Evolutionary conservation across 2,329 filamentous ascomycete species (phyloP), one percentile per base, ranked within the genome.

Genomic region (Lachnellula subtilissima): DNA sequence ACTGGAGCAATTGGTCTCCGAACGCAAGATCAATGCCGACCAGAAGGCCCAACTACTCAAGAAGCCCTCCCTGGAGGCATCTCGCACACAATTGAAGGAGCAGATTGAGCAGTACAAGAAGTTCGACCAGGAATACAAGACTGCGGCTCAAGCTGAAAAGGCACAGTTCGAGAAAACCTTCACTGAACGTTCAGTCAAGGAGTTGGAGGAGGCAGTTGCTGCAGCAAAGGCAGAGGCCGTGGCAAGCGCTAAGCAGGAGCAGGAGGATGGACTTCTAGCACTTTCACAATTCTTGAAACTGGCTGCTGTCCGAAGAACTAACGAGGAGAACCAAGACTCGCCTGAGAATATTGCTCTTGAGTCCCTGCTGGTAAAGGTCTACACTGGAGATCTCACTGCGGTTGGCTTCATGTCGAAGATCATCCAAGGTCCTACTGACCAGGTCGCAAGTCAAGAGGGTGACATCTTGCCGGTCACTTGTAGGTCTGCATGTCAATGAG

Each of bases 331-430:
- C 53, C 79, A 82, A 48, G 74, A 77, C 42, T 72, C 80, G 5
- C 88, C 91, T 55, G 88, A 93, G 75, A 90, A 86, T 72, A 84
- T 85, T 72, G 90, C 89, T 37, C 85, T 94, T 57, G 89, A 95
- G 74, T 89, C 89, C 52, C 85, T 90, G 36, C 78, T 95, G 56
- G 78, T 91, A 48, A 81, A 87, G 58, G 87, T 94, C 35, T 94
- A 95, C 73, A 83, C 84, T 47, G 90, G 89, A 48, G 88, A 93
- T 66, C 82, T 88, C 61, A 79, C 76, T 63, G 89, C 88, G 50
- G 88, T 94, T 23, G 76, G 82, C 53, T 83, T 87, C 55, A 91
- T 91, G 74, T 73, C 89, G 67, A 91, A 89, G 76, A 78, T 95
- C 56, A 87, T 91, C 54, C 79, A 89, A 56, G 89, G 88, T 36